Base-by-base conservation (phyloP, 345 rosid genomes). In the Boechera divaricarpa region DNA sequence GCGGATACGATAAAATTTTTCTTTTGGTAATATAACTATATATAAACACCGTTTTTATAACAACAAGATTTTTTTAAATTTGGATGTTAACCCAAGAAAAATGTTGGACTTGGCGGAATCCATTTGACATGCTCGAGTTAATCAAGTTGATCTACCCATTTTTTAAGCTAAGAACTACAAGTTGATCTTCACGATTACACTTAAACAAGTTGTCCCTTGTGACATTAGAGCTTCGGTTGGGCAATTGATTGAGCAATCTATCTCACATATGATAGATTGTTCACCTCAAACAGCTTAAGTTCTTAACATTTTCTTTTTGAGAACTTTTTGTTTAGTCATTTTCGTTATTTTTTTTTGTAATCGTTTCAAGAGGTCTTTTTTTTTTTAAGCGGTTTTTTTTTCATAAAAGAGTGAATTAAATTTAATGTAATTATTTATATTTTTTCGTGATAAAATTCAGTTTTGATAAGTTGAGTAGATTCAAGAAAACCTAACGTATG, bases 201-300 rank as follows among this genome's bases (percentile, higher is more conserved):
- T 21, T 21, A 21, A 21, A 21, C 24, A 21, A 21, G 24, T 21
- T 21, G 24, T 21, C 24, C 1, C 24, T 21, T 21, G 24, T 21
- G 24, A 21, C 24, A 21, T 33, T 33, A 33, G 26, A 72, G 63
- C 58, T 39, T 39, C 32, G 10, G 28, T 72, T 57, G 49, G 42
- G 33, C 59, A 41, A 49, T 6, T 72, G 32, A 49, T 58, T 32
- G 63, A 58, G n/a, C n/a, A 65, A 6, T 65, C 15, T 5, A 7
- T 72, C 4, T 60, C 57, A 39, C n/a, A 49, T 59, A 39, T 78
- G 48, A 42, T 51, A 1, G 24, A 21, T 21, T 48, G n/a, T 78
- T 66, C 62, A 65, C 64, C 51, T 78, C 33, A 65, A 72, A 55
- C 69, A 65, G 1, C 39, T 72, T 49, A 71, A 48, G 59, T 55